Evolutionary conservation across 2,329 filamentous ascomycete genomes (phyloP).

Genomic region (Aureobasidium melanogenum): DNA sequence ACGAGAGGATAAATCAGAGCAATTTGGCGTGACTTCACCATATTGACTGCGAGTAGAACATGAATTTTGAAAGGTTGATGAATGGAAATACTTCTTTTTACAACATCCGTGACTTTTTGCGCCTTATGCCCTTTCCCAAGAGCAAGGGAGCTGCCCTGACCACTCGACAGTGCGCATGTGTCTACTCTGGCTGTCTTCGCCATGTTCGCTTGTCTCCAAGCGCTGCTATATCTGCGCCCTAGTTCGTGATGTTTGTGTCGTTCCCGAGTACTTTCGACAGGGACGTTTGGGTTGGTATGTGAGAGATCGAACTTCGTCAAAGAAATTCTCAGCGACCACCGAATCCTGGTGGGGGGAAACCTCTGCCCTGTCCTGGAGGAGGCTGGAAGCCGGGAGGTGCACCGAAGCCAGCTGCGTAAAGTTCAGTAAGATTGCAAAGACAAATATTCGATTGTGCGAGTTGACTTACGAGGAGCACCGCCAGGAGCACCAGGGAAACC

Average conservation of each 20-base stretch:
- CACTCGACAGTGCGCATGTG: not conserved
- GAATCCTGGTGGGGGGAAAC: constrained; percentile 5
- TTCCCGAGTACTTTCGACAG: not conserved
- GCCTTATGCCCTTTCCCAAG: not conserved
- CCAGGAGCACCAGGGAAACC: constrained; percentile 39
- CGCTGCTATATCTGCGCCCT: not conserved
- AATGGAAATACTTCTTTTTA: not conserved
- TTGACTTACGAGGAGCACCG: constrained; percentile 17
- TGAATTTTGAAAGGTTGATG: not conserved
- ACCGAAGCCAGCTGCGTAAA: constrained; percentile 15
- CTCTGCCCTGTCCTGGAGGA: constrained; percentile 37
- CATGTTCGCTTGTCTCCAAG: not conserved
- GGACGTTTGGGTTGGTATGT: not conserved
- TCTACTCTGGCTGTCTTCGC: not conserved
- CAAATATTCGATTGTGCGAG: not conserved
- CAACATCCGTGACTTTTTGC: constrained; percentile 5
- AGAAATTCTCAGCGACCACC: not conserved
- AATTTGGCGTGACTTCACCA: not conserved
- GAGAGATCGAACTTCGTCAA: not conserved
- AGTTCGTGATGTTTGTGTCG: not conserved
- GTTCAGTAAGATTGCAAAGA: not conserved
- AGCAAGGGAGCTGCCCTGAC: not conserved
- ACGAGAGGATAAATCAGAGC: too few species aligned
- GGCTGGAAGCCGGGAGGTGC: constrained; percentile 18
- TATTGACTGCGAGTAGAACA: not conserved